Base-by-base conservation (phyloP, 148 eudicot species). In the Spergularia bocconei region DNA sequence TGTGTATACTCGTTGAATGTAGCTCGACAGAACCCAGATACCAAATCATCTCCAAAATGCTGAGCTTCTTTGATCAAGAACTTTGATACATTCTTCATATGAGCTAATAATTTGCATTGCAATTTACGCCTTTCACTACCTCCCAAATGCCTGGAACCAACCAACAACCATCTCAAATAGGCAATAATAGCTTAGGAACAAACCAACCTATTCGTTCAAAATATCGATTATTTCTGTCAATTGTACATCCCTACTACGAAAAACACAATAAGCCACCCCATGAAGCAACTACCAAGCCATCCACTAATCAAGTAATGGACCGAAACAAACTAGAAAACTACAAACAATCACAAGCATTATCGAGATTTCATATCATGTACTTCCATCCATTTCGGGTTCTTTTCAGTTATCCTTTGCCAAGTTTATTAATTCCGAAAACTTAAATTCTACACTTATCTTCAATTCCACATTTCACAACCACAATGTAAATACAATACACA, bases 51-150 rank as follows among this genome's bases (percentile, higher is more conserved):
- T 56, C 75, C 79, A 70, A 87, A 82, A 74, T 14, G 20, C 41
- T 57, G 75, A 17, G 78, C 55, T 57, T 88, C 91, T 63, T 77
- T 87, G 47, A 84, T 84, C 86, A 92, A 75, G 83, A 82, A 80
- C n/a, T 73, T 47, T 19, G 86, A 80, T 69, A 77, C 84, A 78
- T 79, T 89, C 69, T 71, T 80, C 83, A 92, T 52, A 81, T 84
- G 83, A 39, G 83, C 53, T 74, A 86, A 86, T 50, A 92, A 81
- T 84, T 73, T 78, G 77, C 83, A 79, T 61, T 88, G 93, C 80
- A 79, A 59, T 79, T 82, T 90, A 77, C 79, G 80, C 29, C 74
- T 39, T 47, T 71, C 78, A 77, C 82, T 81, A 44, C 86, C 63
- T 51, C 89, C 96, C 75, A 89, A 70, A 76, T 86, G 82, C 84